Percentiles rank a stretch among this genome's conserved stretches.
phyloP scores from a whole-genome alignment of 495 filamentous ascomycete species.

The Penicillium simplicissimum region DNA sequence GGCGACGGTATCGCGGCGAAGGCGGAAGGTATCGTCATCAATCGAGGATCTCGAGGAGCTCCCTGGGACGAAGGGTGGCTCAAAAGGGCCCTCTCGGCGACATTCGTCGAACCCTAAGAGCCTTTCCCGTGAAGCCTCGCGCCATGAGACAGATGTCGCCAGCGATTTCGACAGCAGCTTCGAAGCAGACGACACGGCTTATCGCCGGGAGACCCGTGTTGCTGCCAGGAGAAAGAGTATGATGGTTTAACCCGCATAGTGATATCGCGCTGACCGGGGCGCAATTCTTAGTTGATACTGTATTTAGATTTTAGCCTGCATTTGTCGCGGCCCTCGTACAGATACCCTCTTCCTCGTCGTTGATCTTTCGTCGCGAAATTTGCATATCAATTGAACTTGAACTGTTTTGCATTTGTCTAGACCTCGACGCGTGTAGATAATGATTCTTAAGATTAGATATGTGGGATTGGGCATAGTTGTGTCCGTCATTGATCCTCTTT shows the following conservation, averaged over 20 bases:
- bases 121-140: conserved; percentile 6
- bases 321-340: conserved; percentile 22
- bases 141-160: conserved; percentile 11
- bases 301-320: conserved; percentile 11
- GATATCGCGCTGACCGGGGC: neutral
- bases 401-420: conserved; percentile 1
- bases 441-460: neutral
- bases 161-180: conserved; percentile 10
- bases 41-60: conserved; percentile 10
- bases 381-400: conserved; percentile 5
- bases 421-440: neutral
- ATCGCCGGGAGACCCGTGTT: conserved; percentile 34
- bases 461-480: neutral
- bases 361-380: neutral
- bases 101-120: conserved; percentile 42
- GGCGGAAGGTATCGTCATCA: conserved; percentile 33
- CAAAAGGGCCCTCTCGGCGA: conserved; percentile 35
- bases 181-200: conserved; percentile 17
- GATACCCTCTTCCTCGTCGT: conserved; percentile 24
- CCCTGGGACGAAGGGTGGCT: neutral
- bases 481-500: neutral
- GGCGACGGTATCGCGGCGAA: conserved; percentile 31
- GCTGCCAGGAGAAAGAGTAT: conserved; percentile 52
- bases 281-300: conserved; percentile 7
- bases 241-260: conserved; percentile 41